Evolutionary conservation across 345 rosid genomes (phyloP), one percentile per base, ranked within the genome.

Genomic region (Eucalyptus tenuipes): DNA sequence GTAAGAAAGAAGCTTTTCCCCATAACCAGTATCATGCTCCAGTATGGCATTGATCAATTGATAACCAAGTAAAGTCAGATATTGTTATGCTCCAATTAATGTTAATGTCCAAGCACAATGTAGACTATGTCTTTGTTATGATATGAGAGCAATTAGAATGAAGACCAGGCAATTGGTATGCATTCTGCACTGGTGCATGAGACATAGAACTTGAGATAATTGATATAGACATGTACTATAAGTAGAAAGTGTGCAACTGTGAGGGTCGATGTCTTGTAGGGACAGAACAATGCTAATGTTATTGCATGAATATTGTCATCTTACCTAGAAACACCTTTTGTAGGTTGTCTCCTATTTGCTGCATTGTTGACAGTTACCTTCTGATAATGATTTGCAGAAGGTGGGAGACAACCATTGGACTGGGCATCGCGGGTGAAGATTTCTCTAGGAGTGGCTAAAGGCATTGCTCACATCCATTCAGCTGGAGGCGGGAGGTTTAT

Each of bases 401-500:
- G 85, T 85, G 96, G 94, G 89, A 92, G 90, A 91, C 89, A 89
- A 3, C 88, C 96, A 3, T 66, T 94, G 85, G 93, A 97, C 90
- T 97, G 99, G 99, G 97, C 94, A 89, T 88, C 97, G 31, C 91
- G 99, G 91, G 86, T 97, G 88, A 95, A 89, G 92, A 94, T 96
- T 84, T 95, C 93, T 86, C 92, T 96, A 33, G 99, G 93, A 90
- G 93, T 95, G 68, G 98, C 96, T 22, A 95, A 87, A 88, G 99
- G 99, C 61, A 92, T 97, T 45, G 91, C 96, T 66, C 96, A 96
- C 61, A 92, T 96, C 66, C 99, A 97, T 89, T 94, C 96, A 17
- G 92, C 94, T 12, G 91, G 93, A 27, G 97, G 93, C 17, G 93
- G 94, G 44, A 96, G 93, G 92, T 91, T 93, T 87, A 86, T 93